Evolutionary conservation across 495 filamentous ascomycete species (phyloP).

Genomic region (Chaetomium cochliodes): DNA sequence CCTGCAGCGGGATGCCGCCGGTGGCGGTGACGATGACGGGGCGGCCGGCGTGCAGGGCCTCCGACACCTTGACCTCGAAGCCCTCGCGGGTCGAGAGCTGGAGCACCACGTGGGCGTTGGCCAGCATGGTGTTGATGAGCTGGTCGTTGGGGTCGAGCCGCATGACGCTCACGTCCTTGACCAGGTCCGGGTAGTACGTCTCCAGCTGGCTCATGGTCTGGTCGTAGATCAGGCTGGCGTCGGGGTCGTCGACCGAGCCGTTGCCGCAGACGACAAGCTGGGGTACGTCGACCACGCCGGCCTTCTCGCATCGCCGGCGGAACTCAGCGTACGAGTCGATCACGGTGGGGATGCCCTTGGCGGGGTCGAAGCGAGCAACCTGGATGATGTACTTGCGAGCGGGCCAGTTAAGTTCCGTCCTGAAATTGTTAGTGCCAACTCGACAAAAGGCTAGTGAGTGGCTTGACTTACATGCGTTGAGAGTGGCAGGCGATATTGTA

Average conservation of each 20-base stretch:
- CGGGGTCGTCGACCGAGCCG: slow-evolving; percentile 82
- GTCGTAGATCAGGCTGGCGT: slow-evolving; percentile 72
- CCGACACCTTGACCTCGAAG: slow-evolving; percentile 88
- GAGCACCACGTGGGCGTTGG: slow-evolving; percentile 68
- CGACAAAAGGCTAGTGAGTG: fast-evolving
- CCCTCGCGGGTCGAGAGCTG: slow-evolving; percentile 84
- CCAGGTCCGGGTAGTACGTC: slow-evolving; percentile 48
- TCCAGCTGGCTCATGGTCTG: slow-evolving; percentile 66
- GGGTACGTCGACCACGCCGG: slow-evolving; percentile 52
- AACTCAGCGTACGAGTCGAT: slow-evolving; percentile 76
- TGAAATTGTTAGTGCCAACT: slow-evolving; percentile 28
- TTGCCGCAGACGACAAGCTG: slow-evolving; percentile 78
- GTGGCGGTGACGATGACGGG: slow-evolving; percentile 77
- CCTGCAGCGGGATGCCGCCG: slow-evolving; percentile 80
- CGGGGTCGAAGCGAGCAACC: slow-evolving; percentile 81
- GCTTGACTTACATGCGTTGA: slow-evolving; percentile 52
- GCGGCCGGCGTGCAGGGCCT: slow-evolving; percentile 80
- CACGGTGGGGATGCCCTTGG: slow-evolving; percentile 81
- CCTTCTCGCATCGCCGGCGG: slow-evolving; percentile 55
- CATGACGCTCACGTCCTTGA: slow-evolving; percentile 67
- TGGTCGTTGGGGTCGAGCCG: slow-evolving; percentile 78
- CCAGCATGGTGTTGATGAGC: slow-evolving; percentile 75
- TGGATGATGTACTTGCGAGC: slow-evolving; percentile 77
- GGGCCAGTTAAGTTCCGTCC: slow-evolving; percentile 66
- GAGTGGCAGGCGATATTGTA: slow-evolving; percentile 65